Evolutionary conservation across 192 early-diverging fungal species (phyloP), one percentile per base, ranked within the genome.

Genomic region (Chytriomyces sp.): DNA sequence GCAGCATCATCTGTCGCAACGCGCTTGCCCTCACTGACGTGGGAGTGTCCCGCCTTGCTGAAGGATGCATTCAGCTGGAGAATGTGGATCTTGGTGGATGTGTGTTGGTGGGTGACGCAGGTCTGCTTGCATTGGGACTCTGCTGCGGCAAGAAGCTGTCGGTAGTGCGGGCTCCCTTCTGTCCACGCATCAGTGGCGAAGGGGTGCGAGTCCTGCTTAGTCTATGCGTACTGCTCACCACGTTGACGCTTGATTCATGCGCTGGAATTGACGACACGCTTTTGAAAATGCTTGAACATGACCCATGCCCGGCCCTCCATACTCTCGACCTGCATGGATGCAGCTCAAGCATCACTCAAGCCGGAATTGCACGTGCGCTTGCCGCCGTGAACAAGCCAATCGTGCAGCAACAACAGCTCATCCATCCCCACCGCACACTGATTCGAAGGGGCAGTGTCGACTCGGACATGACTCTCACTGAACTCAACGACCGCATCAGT

Each of bases 41-140:
- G 18, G 66, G 66, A 10, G 66, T 67, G 7, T 67, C 66, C 35
- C 66, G 66, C 24, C 66, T 67, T 45, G 66, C 66, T 1, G 66
- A 67, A 47, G 66, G 66, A 18, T 46, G 28, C 44, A 46, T 11
- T 45, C 10, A 45, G 13, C 45, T 67, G 11, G 10, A 11, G 24
- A 18, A 43, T 24, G 26, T 67, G 13, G 26, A 67, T 26, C 7
- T 67, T 0, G 28, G 16, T 13, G 66, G 66, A 11, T 67, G 66
- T 47, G 9, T 24, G 13, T 9, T 18, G 7, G 45, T 67, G 35
- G 45, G 35, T 16, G 43, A 46, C 66, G 26, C 26, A 45, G 8
- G 35, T 24, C 45, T 67, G 13, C 13, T 45, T 16, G 66, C 66
- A 13, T 24, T 67, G 8, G 66, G 66, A 35, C 9, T 67, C 16